A percentile compares a stretch with the other conserved stretches of the same genome.
Conservation (phyloP, 2,329 filamentous ascomycete species). For the Scedosporium apiospermum region DNA sequence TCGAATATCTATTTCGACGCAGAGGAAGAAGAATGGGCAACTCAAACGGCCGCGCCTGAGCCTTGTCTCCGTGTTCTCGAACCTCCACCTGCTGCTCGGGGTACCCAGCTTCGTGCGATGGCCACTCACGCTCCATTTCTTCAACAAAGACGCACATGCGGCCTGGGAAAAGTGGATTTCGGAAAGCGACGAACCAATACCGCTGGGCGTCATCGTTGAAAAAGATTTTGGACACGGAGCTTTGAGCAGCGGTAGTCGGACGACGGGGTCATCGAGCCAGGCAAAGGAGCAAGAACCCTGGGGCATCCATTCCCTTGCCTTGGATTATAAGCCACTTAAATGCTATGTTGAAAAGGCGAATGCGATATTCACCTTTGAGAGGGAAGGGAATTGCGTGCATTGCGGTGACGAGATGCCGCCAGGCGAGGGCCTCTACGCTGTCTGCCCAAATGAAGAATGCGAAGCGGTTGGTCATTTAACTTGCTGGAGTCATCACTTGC, state of each 20-base stretch:
- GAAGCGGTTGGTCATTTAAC: constrained; percentile 49
- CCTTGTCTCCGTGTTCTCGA: constrained; percentile 62
- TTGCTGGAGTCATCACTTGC: constrained; percentile 48
- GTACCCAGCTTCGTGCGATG: constrained; percentile 72
- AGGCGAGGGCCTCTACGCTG: constrained; percentile 42
- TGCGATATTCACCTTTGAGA: constrained; percentile 44
- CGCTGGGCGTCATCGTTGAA: constrained; percentile 39
- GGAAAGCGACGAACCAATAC: constrained; percentile 35
- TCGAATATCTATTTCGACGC: constrained; percentile 44
- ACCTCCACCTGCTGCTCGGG: constrained; percentile 70
- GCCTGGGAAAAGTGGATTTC: constrained; percentile 56
- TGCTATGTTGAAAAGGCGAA: constrained; percentile 46
- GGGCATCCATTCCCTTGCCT: constrained; percentile 44
- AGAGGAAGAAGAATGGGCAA: constrained; percentile 41
- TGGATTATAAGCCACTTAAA: constrained; percentile 46
- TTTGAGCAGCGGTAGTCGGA: not conserved
- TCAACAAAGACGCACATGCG: constrained; percentile 56
- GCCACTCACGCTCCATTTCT: constrained; percentile 77
- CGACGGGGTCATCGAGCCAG: not conserved
- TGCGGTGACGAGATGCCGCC: constrained; percentile 37
- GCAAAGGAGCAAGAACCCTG: constrained; percentile 14
- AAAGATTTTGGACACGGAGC: constrained; percentile 40
- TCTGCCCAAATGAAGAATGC: constrained; percentile 45
- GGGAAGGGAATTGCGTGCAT: constrained; percentile 44
- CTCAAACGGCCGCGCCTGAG: constrained; percentile 49